Evolutionary conservation across 805 yeast species (phyloP), one percentile per base, ranked within the genome.

Genomic region (Starmerella kuoi): DNA sequence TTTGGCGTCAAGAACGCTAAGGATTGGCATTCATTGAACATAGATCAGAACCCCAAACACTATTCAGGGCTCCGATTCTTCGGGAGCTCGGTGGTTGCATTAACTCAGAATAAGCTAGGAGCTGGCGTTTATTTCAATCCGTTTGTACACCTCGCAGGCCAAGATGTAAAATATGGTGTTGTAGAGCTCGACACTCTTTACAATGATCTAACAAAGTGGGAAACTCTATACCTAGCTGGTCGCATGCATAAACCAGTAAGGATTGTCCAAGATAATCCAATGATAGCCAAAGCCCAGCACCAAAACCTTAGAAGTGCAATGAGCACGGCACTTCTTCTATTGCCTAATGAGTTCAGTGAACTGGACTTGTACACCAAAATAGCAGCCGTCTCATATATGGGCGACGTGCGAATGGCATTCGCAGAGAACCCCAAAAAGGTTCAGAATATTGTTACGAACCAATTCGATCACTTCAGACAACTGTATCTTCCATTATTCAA

Each of bases 81-180:
- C 21, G 93, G 94, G 0, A 63, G 82, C 1, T 61, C 68, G 12
- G 65, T 70, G 1, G 69, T 83, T 7, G 64, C 77, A 2, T 61
- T 59, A 45, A 70, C 80, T 15, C 86, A 79, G 57, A 71, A 74
- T 27, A 38, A 45, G 3, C 49, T 72, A 17, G 95, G 94, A 1
- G 91, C 94, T 0, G 95, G 96, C 6, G 80, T 88, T 3, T 91
- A 88, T 60, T 91, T 84, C 67, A 91, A 91, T 57, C 97, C 98
- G 3, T 91, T 72, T 60, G 85, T 83, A 5, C 68, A 72, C 35
- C 67, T 86, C 41, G 67, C 71, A 41, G 73, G 76, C 8, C 61
- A 66, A 28, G 58, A 72, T 39, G 73, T 88, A 35, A 91, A 91
- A 57, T 91, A 91, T 57, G 98, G 98, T 12, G 78, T 86, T 11